phyloP scores from a whole-genome alignment of 225 moss, liverwort and hornwort genomes.

The Pleurozium schreberi region DNA sequence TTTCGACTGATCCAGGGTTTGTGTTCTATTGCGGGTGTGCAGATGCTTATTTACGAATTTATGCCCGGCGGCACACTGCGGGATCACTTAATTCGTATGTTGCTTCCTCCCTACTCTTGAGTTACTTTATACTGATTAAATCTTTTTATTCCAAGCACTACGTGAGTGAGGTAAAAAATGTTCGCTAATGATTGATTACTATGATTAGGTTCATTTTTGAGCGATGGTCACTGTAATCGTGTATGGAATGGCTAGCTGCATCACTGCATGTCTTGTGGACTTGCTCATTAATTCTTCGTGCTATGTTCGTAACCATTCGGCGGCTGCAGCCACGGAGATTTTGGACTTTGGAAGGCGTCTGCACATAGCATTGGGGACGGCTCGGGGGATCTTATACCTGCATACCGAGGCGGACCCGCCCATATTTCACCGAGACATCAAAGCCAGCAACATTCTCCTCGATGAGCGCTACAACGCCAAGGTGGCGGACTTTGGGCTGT shows the following conservation, averaged over 20 bases:
- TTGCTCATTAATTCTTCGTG: background rate
- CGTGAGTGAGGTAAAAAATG: background rate
- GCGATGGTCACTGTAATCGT: background rate
- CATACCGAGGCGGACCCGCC: constrained; percentile 56
- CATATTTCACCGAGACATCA: constrained; percentile 50
- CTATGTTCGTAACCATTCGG: background rate
- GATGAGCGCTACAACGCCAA: constrained; percentile 48
- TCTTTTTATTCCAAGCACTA: background rate
- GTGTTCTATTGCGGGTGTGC: background rate
- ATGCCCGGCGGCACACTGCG: constrained; percentile 69
- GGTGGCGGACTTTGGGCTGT: constrained; percentile 63
- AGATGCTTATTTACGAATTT: constrained; percentile 77
- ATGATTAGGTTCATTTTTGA: background rate
- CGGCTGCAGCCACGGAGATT: constrained; percentile 23
- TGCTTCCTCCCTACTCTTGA: background rate
- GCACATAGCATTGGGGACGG: constrained; percentile 50
- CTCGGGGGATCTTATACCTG: constrained; percentile 44
- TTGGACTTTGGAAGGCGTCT: constrained; percentile 52
- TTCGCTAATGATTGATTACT: background rate
- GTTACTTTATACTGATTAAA: background rate
- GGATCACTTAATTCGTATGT: constrained; percentile 55
- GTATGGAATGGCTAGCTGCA: background rate
- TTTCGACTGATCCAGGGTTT: background rate
- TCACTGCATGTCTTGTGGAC: background rate
- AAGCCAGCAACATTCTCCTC: constrained; percentile 58